A percentile compares a stretch with the other conserved stretches of the same genome.
Conservation (phyloP, 2,329 filamentous ascomycete genomes). For the Aaosphaeria arxii region DNA sequence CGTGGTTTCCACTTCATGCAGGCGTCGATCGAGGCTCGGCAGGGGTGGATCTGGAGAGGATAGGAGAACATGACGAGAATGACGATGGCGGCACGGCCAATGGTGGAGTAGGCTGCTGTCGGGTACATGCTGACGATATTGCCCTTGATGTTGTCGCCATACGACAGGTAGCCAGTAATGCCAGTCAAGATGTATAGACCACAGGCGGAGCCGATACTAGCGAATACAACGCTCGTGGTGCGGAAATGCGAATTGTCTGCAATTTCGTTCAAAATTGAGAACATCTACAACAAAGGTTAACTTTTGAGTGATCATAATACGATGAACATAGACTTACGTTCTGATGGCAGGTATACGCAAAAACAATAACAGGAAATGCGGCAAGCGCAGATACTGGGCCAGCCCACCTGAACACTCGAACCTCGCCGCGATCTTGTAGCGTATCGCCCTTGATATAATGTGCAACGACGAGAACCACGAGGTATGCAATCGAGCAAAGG, state of each 20-base stretch:
- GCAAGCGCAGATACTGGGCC: conserved; percentile 76
- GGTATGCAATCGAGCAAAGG: conserved; percentile 87
- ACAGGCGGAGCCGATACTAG: conserved; percentile 86
- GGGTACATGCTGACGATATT: conserved; percentile 79
- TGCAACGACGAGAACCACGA: conserved; percentile 89
- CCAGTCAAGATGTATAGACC: conserved; percentile 86
- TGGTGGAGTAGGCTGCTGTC: conserved; percentile 77
- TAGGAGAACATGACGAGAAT: conserved; percentile 95
- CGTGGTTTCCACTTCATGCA: conserved; percentile 86
- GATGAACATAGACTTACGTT: conserved; percentile 60
- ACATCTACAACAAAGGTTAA: conserved; percentile 65
- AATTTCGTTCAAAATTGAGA: conserved; percentile 96
- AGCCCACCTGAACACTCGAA: conserved; percentile 75
- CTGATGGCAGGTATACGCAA: conserved; percentile 99
- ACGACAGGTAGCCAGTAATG: conserved; percentile 93
- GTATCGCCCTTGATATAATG: conserved; percentile 81
- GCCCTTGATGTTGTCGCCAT: conserved; percentile 82
- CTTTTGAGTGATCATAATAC: background rate
- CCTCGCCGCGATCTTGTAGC: conserved; percentile 67
- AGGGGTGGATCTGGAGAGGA: conserved; percentile 92
- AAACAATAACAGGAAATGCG: conserved; percentile 91
- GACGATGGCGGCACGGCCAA: conserved; percentile 93
- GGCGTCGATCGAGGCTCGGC: conserved; percentile 89
- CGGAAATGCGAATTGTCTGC: conserved; percentile 75
- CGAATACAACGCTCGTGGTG: conserved; percentile 73